Evolutionary conservation across 2,329 filamentous ascomycete genomes (phyloP).

Genomic region (Monilinia vaccinii-corymbosi): DNA sequence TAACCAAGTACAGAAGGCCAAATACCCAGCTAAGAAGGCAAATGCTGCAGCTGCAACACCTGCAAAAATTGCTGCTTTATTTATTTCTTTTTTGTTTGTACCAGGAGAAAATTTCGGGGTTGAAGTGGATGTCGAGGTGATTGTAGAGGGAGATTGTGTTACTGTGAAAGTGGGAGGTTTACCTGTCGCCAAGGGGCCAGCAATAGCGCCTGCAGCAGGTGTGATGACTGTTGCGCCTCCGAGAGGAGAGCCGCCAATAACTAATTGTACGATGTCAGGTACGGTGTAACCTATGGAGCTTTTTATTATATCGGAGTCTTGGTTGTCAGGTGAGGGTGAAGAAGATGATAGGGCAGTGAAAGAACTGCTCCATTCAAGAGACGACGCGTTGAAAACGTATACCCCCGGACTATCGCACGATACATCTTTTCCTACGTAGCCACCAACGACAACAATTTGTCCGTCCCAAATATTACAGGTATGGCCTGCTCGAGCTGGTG

Average conservation of each 20-base stretch:
- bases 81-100: slow-evolving; percentile 19
- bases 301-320: slow-evolving; percentile 36
- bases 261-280: slow-evolving; percentile 50
- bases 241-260: slow-evolving; percentile 50
- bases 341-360: slow-evolving; percentile 49
- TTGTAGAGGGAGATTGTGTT: slow-evolving; percentile 46
- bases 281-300: slow-evolving; percentile 58
- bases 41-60: slow-evolving; percentile 56
- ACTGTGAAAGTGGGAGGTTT: slow-evolving; percentile 61
- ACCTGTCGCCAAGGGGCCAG: slow-evolving; percentile 63
- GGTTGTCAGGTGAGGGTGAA: slow-evolving; percentile 12
- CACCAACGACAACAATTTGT: slow-evolving; percentile 63
- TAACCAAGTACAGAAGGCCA: slow-evolving; percentile 64
- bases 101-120: slow-evolving; percentile 23
- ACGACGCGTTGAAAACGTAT: slow-evolving; percentile 64
- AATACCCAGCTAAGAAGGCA: slow-evolving; percentile 51
- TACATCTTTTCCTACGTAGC: slow-evolving; percentile 52
- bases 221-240: slow-evolving; percentile 59
- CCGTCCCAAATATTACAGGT: slow-evolving; percentile 60
- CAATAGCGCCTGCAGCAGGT: slow-evolving; percentile 54
- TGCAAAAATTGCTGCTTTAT: slow-evolving; percentile 37
- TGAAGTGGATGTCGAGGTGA: slow-evolving; percentile 35
- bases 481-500: slow-evolving; percentile 57
- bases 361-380: slow-evolving; percentile 50
- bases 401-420: slow-evolving; percentile 60